Conservation (phyloP, 257 asterid genomes). For the Przewalskia tangutica region DNA sequence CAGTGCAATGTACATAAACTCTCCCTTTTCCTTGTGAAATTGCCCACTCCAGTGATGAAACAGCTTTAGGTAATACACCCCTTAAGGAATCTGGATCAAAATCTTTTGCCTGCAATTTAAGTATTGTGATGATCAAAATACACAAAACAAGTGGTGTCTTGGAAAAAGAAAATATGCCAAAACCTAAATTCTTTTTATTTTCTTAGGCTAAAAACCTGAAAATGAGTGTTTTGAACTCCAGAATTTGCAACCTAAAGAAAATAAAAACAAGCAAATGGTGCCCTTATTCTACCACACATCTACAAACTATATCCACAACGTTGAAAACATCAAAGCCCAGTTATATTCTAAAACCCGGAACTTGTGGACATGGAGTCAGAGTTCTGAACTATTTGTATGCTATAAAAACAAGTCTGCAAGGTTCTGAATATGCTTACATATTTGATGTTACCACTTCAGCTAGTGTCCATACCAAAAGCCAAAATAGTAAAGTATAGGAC, state of each 20-base stretch:
- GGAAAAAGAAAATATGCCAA: neutral
- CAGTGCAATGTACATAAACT: constrained; percentile 84
- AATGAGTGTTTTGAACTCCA: neutral
- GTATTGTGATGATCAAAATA: neutral
- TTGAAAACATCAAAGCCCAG: neutral
- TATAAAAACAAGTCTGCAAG: neutral
- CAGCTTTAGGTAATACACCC: constrained; percentile 61
- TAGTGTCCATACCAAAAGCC: neutral
- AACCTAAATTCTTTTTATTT: neutral
- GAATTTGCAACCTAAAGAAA: neutral
- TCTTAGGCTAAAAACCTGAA: neutral
- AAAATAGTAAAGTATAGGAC: neutral
- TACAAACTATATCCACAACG: neutral
- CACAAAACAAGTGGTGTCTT: neutral
- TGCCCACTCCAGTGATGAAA: constrained; percentile 67
- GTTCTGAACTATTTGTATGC: neutral
- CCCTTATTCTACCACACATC: neutral
- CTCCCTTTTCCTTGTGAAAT: constrained; percentile 72
- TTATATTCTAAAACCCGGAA: neutral
- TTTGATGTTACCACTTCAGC: neutral
- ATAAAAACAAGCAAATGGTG: neutral
- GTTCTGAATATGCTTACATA: neutral
- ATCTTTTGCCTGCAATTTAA: constrained; percentile 59
- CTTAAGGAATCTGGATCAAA: constrained; percentile 95
- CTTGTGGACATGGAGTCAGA: neutral